Evolutionary conservation across 164 flowering plant species (phyloP).

Genomic region (Paratinospora sagittata): DNA sequence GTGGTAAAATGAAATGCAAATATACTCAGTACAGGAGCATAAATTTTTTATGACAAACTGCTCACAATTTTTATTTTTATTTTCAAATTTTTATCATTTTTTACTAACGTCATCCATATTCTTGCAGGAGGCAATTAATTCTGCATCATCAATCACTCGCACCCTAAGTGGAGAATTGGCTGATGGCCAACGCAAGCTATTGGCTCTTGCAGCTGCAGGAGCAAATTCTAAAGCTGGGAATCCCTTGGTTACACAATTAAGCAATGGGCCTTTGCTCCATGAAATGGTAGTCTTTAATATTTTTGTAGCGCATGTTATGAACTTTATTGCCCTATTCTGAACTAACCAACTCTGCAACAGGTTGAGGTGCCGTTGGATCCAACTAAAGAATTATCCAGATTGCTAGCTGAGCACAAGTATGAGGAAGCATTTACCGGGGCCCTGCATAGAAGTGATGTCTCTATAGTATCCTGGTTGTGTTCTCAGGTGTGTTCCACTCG

Average conservation of each 20-base stretch:
- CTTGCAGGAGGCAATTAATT: constrained; percentile 74
- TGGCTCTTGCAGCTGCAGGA: constrained; percentile 72
- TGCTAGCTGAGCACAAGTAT: constrained; percentile 71
- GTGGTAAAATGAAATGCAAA: too few relatives aligned
- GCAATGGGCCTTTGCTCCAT: constrained; percentile 71
- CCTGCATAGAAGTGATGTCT: constrained; percentile 84
- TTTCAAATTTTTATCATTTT: background rate
- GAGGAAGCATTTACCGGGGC: constrained; percentile 91
- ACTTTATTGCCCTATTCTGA: constrained; percentile 1
- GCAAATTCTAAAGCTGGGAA: constrained; percentile 48
- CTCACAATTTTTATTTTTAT: too few relatives aligned
- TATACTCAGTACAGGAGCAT: too few relatives aligned
- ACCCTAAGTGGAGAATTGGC: constrained; percentile 67
- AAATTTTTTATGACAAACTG: too few relatives aligned
- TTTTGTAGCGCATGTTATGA: background rate
- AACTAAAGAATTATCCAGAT: constrained; percentile 68
- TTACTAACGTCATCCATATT: background rate
- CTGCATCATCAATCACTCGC: constrained; percentile 73
- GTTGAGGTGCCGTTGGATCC: constrained; percentile 80
- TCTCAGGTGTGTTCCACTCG: constrained; percentile 53
- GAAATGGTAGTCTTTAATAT: constrained; percentile 47
- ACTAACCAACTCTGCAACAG: constrained; percentile 26
- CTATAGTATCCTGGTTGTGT: constrained; percentile 90
- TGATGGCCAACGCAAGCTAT: constrained; percentile 70
- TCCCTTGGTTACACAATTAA: constrained; percentile 51